Base-by-base conservation (phyloP, 371 early-diverging fungal genomes). In the Cokeromyces recurvatus region DNA sequence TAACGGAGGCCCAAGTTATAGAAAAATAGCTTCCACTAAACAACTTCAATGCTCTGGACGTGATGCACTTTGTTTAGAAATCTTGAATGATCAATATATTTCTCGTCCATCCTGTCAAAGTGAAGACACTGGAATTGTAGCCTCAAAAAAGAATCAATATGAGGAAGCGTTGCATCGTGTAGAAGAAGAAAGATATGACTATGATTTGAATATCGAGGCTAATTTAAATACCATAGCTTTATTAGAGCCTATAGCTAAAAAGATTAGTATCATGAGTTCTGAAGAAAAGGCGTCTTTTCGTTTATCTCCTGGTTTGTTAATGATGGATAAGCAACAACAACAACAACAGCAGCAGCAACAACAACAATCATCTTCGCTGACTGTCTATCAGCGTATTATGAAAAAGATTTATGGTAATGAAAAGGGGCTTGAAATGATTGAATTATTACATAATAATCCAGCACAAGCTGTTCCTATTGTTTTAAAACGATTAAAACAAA, bases 181-280 rank as follows among this genome's bases (percentile, higher is more conserved):
- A 53, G 99, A 99, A 73, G 99, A 99, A 64, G 99, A 99, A 68
- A 83, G 92, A 58, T 99, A 96, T 57, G 99, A 99, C 56, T 91
- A 95, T 72, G 99, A 99, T 62, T 71, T 98, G 49, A 85, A 91
- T 57, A 92, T 99, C 38, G 94, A 97, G 59, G 87, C 97, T 24
- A 92, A 95, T 37, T 57, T 91, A 46, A 85, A 85, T 34, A 86
- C 94, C 1, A 98, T 99, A 46, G 77, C 82, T 2, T 67, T 91
- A 29, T 67, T 99, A 43, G 92, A 95, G 57, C 90, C 93, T 4
- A 86, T 98, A 38, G 84, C 85, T 5, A 68, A 67, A 32, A 68
- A 75, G 51, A 84, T 96, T 25, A 80, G 81, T 37, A 62, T 68
- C 22, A 95, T 98, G 95, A 58, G 79, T 11, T 59, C 78, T 0